Evolutionary conservation across 495 filamentous ascomycete species (phyloP), one percentile per base, ranked within the genome.

Genomic region (Hypoxylon cercidicola): DNA sequence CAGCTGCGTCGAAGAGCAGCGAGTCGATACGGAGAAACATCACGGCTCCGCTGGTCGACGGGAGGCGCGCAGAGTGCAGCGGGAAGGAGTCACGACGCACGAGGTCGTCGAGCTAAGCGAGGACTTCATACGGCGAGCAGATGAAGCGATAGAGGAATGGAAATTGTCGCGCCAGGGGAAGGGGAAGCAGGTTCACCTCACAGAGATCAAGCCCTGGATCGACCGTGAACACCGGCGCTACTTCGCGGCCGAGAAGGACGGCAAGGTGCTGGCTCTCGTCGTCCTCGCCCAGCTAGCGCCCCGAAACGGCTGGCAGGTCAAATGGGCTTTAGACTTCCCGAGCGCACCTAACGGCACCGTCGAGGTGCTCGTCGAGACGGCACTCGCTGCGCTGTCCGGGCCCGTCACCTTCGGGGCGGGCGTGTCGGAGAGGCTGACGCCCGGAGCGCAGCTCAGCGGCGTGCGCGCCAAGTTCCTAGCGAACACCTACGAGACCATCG

Each of bases 271-370:
- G 46, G 85, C 84, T 18, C 82, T 91, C 53, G 84, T 88, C 52
- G 84, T 86, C 40, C 75, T 91, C 53, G 85, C 84, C 20, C 87
- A 86, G 74, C 80, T 91, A 6, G 79, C 84, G 11, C 87, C 87
- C 0, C 70, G 81, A 16, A 82, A 89, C 55, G 88, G 88, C 61
- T 88, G 87, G 83, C 88, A 91, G 73, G 82, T 90, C 68, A 90
- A 91, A 69, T 90, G 88, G 78, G 84, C 84, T 51, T 80, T 90
- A 54, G 88, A 90, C 69, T 90, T 91, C 80, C 88, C 88, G 3
- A 77, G 78, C 32, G 80, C 87, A 0, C 88, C 87, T 0, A 84
- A 78, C 40, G 89, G 88, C 62, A 84, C 85, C 16, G 90, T 90
- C 66, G 89, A 91, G 72, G 75, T 78, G 39, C 79, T 89, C 47